Evolutionary conservation across 2,329 filamentous ascomycete genomes (phyloP).

Genomic region (Fusarium nematophilum): DNA sequence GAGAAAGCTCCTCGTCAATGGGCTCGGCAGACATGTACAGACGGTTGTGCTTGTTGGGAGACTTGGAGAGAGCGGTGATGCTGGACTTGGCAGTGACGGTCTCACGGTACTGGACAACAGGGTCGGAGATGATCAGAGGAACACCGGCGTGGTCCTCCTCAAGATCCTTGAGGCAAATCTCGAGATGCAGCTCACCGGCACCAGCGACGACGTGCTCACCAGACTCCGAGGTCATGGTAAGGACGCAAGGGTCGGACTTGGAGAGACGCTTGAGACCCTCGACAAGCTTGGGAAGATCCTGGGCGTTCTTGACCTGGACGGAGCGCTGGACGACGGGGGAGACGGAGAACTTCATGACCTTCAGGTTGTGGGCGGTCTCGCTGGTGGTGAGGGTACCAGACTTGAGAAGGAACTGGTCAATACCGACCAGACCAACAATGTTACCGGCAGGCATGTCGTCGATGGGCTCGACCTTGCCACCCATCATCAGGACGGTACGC

Average conservation of each 20-base stretch:
- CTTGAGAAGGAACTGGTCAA: conserved; percentile 99
- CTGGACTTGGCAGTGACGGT: conserved; percentile 85
- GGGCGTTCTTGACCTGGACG: conserved; percentile 99
- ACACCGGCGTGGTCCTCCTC: conserved; percentile 99
- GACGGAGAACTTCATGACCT: conserved; percentile 99
- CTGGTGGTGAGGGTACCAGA: conserved; percentile 98
- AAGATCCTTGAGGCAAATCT: conserved; percentile 99
- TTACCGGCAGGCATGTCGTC: conserved; percentile 99
- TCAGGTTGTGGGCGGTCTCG: conserved; percentile 99
- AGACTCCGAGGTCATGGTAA: conserved; percentile 88
- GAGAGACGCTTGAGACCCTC: conserved; percentile 99
- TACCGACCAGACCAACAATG: conserved; percentile 99
- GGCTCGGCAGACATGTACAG: conserved; percentile 95
- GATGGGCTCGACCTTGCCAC: conserved; percentile 98
- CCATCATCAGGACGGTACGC: conserved; percentile 99
- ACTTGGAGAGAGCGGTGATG: conserved; percentile 99
- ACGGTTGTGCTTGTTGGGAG: conserved; percentile 99
- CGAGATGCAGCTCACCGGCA: conserved; percentile 98
- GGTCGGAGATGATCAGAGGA: conserved; percentile 96
- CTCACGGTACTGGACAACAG: conserved; percentile 98
- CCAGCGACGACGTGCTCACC: conserved; percentile 99
- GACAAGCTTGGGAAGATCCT: conserved; percentile 99
- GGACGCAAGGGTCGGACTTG: conserved; percentile 99
- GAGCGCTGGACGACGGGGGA: conserved; percentile 98
- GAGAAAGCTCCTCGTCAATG: conserved; percentile 89